Percentiles rank a stretch among this genome's conserved stretches.
Conservation (phyloP, 768 basidiomycete genomes). For the Leccinum olivaceopallidum region DNA sequence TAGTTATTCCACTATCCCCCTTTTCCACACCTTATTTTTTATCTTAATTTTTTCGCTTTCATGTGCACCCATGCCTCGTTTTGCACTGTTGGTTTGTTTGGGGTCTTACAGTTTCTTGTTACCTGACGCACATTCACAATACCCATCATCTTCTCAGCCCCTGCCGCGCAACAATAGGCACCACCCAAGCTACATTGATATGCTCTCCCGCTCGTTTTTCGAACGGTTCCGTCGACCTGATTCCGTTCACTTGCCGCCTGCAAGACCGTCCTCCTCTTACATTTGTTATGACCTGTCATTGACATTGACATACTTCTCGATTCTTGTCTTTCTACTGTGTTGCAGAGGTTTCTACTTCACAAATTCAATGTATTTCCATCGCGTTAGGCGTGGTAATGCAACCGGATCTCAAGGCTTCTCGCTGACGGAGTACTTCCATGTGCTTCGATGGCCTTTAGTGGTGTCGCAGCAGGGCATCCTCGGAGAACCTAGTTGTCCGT, state of each 20-base stretch:
- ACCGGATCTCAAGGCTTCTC: slow-evolving; percentile 1
- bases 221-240: slow-evolving; percentile 13
- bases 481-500: background rate
- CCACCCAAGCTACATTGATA: slow-evolving; percentile 24
- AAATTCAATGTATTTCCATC: slow-evolving; percentile 23
- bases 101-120: slow-evolving; percentile 20
- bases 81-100: slow-evolving; percentile 17
- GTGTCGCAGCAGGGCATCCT: background rate
- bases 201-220: slow-evolving; percentile 29
- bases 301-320: slow-evolving; percentile 13
- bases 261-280: slow-evolving; percentile 9
- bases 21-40: slow-evolving; percentile 23
- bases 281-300: slow-evolving; percentile 27
- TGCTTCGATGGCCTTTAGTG: background rate
- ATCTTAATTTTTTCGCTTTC: slow-evolving; percentile 28
- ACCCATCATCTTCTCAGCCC: slow-evolving; percentile 18
- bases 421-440: background rate
- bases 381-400: slow-evolving; percentile 7
- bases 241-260: slow-evolving; percentile 13
- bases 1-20: slow-evolving; percentile 26
- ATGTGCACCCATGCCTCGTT: slow-evolving; percentile 22
- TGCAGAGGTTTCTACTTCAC: slow-evolving; percentile 6
- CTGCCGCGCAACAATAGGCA: slow-evolving; percentile 23
- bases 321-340: slow-evolving; percentile 16
- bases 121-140: slow-evolving; percentile 24